These are phyloP conservation scores for Penicillium coprophilum DNA, from an alignment of 495 filamentous ascomycete species.

Conservation along the genomic window DNA sequence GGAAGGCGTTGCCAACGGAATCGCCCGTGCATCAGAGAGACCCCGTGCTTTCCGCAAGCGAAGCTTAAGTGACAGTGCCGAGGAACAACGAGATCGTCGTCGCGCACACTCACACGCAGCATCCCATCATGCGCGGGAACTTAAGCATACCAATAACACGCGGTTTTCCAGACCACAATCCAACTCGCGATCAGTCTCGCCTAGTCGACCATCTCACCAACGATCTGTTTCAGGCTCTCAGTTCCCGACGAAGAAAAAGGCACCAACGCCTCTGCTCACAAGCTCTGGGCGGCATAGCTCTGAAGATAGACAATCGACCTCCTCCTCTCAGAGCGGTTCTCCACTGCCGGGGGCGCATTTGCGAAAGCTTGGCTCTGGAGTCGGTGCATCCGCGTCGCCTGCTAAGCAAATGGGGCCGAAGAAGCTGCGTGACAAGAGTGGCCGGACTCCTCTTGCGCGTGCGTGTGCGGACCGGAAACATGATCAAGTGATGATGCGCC, in stretches of 20 bases:
- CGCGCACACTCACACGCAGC: constrained; percentile 25
- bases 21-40: constrained; percentile 18
- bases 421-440: constrained; percentile 81
- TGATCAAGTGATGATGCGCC: constrained; percentile 64
- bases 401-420: constrained; percentile 68
- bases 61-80: constrained; percentile 45
- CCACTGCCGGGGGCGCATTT: constrained; percentile 66
- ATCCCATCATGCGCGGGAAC: constrained; percentile 26
- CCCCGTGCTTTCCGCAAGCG: constrained; percentile 37
- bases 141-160: constrained; percentile 28
- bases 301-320: constrained; percentile 69
- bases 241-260: constrained; percentile 42
- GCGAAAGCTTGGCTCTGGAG: constrained; percentile 61
- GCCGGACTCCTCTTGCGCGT: constrained; percentile 78
- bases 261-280: constrained; percentile 52
- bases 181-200: constrained; percentile 64
- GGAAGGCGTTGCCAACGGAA: constrained; percentile 22
- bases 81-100: constrained; percentile 33
- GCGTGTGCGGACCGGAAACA: constrained; percentile 77
- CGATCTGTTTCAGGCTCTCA: constrained; percentile 64
- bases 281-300: constrained; percentile 48
- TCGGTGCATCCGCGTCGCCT: constrained; percentile 59
- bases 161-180: constrained; percentile 34
- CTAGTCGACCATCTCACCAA: constrained; percentile 55
- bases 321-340: constrained; percentile 70